These are phyloP conservation scores for Aurantiochytrium sp. DNA, from an alignment of 108 stramenopile genomes.

Conservation along the genomic window DNA sequence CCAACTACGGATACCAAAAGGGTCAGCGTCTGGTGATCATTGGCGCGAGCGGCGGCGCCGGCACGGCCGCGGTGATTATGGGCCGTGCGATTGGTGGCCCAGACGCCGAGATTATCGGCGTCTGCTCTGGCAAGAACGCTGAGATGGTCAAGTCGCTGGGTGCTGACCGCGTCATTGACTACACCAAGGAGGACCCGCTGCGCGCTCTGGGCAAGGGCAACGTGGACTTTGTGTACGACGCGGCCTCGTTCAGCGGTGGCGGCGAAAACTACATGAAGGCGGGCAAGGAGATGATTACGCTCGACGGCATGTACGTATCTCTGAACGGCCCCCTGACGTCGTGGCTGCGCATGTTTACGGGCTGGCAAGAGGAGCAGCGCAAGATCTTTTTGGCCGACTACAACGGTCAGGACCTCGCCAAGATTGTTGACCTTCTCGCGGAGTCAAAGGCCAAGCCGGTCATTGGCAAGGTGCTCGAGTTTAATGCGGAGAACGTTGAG, in stretches of 20 bases:
- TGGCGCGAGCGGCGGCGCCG: background rate
- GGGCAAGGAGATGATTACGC: background rate
- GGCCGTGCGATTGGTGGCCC: background rate
- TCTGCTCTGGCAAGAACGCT: constrained; percentile 12
- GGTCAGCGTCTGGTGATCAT: background rate
- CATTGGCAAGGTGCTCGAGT: background rate
- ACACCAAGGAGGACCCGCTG: constrained; percentile 2
- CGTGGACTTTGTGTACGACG: constrained; percentile 7
- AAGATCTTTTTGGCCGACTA: background rate
- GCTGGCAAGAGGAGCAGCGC: background rate
- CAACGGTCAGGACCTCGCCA: background rate
- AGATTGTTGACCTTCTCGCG: background rate
- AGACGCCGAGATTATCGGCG: background rate
- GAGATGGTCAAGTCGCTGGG: background rate
- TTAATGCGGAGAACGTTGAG: background rate
- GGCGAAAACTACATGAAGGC: background rate
- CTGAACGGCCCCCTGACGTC: background rate
- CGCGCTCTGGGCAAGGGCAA: background rate
- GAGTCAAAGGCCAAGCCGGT: background rate
- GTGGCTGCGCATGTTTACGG: background rate
- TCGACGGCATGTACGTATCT: background rate
- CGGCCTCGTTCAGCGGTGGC: background rate
- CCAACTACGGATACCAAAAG: background rate
- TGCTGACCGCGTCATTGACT: background rate
- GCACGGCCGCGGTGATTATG: background rate